Conservation (phyloP, 768 basidiomycete species). For the Strobilomyces echinocephalus region DNA sequence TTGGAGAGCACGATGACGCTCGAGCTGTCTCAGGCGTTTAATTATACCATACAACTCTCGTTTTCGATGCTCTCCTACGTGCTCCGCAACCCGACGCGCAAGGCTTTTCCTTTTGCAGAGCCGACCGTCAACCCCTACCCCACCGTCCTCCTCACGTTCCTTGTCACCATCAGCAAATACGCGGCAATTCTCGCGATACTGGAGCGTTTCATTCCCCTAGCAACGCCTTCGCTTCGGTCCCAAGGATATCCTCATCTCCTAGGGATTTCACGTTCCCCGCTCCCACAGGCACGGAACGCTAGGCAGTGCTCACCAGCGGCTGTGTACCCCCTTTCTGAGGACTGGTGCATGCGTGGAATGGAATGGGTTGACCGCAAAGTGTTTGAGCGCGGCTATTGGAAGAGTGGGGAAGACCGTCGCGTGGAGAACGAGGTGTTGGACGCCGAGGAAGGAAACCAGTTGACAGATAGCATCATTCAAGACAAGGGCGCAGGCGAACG, state of each 20-base stretch:
- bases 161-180: constrained; percentile 71
- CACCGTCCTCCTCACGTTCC: constrained; percentile 80
- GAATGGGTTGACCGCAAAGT: constrained; percentile 91
- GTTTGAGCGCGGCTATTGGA: constrained; percentile 95
- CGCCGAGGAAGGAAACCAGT: constrained; percentile 48
- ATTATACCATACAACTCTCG: constrained; percentile 70
- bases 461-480: constrained; percentile 77
- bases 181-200: constrained; percentile 54
- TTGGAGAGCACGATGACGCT: constrained; percentile 30
- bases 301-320: constrained; percentile 64
- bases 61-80: constrained; percentile 74
- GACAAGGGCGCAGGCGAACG: constrained; percentile 58
- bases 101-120: constrained; percentile 51
- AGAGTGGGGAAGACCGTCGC: constrained; percentile 56
- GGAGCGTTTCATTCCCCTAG: constrained; percentile 75
- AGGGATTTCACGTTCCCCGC: constrained; percentile 36
- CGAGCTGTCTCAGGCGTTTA: constrained; percentile 63
- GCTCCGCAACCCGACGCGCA: constrained; percentile 59
- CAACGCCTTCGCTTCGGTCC: constrained; percentile 53
- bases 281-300: constrained; percentile 42
- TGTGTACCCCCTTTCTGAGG: constrained; percentile 79
- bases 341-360: constrained; percentile 94
- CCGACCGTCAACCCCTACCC: constrained; percentile 80
- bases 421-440: constrained; percentile 79
- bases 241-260: constrained; percentile 47